Evolutionary conservation across 140 eudicot genomes (phyloP).

Genomic region (Senecio squalidus): DNA sequence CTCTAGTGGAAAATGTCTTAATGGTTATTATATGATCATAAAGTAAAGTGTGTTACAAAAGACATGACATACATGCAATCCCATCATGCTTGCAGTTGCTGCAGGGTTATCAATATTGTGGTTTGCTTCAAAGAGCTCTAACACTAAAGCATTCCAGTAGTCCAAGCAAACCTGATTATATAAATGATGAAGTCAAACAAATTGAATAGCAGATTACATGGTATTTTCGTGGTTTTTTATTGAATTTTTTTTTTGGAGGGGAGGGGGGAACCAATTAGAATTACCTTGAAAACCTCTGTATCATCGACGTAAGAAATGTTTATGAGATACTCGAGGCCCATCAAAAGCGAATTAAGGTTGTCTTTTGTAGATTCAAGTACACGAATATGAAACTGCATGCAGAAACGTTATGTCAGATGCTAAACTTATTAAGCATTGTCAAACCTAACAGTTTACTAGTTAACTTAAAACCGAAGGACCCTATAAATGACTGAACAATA

Average conservation of each 20-base stretch:
- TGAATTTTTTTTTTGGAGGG: too few relatives aligned
- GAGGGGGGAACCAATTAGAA: not conserved
- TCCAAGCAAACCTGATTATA: conserved; percentile 87
- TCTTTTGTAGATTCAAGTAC: conserved; percentile 81
- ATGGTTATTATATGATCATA: too few relatives aligned
- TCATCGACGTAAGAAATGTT: conserved; percentile 96
- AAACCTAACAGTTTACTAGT: too few relatives aligned
- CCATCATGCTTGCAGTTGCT: conserved; percentile 78
- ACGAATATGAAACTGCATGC: conserved; percentile 79
- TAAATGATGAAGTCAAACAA: conserved; percentile 13
- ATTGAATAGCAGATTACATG: not conserved
- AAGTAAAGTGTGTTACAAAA: not conserved
- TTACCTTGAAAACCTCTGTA: conserved; percentile 96
- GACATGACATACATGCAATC: conserved; percentile 58
- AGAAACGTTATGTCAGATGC: conserved; percentile 7
- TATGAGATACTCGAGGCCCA: conserved; percentile 87
- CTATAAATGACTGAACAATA: not conserved
- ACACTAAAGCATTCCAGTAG: conserved; percentile 89
- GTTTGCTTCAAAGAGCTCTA: conserved; percentile 88
- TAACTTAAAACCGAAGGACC: not conserved
- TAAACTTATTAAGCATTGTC: too few relatives aligned
- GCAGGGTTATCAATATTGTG: conserved; percentile 76
- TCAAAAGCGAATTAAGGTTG: conserved; percentile 53
- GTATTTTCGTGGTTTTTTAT: too few relatives aligned
- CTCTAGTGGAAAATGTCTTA: too few relatives aligned